Base-by-base conservation (phyloP, 2,329 filamentous ascomycete species). In the Aspergillus novoparasiticus region DNA sequence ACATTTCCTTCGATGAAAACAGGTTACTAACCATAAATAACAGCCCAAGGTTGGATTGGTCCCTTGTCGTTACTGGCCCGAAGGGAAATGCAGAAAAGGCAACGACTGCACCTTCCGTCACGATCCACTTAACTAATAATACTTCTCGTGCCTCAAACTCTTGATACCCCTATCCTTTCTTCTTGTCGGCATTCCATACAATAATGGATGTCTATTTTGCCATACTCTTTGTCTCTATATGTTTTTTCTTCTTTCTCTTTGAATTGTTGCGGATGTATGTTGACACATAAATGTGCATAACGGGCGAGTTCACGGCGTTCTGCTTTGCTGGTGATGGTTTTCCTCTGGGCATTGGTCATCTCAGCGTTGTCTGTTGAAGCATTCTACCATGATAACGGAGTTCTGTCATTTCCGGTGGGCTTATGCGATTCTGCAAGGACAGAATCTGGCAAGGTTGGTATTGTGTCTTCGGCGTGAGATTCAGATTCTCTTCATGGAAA, bases 51-150 rank as follows among this genome's bases (percentile, higher is more conserved):
- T 77, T 62, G 80, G 80, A 57, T 73, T 79, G 23, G 77, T 82
- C 41, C 73, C 80, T 11, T 87, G 85, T 73, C 80, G 80, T 62
- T 87, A 83, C 72, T 87, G 81, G 80, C 76, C 81, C 41, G 80
- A 84, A 63, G 84, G 84, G 14, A 82, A 81, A 68, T 86, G 85
- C 70, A 76, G 80, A 61, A 86, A 86, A 68, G 83, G 83, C 21
- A 79, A 82, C 26, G 76, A 81, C 46, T 85, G 83, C 72, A 84
- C 82, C n/a, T 84, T 79, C 70, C 75, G 80, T 61, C 82, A 84
- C 61, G 81, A 83, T 66, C 66, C 69, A 36, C 56, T 69, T 34
- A 59, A 62, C 41, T 69, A 57, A 58, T 26, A 26, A 51, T 58
- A 41, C 50, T 57, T 28, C 41, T 26, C 41, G 2, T 51, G 2